Evolutionary conservation across 495 filamentous ascomycete genomes (phyloP).

Genomic region (Neohortaea acidophila): DNA sequence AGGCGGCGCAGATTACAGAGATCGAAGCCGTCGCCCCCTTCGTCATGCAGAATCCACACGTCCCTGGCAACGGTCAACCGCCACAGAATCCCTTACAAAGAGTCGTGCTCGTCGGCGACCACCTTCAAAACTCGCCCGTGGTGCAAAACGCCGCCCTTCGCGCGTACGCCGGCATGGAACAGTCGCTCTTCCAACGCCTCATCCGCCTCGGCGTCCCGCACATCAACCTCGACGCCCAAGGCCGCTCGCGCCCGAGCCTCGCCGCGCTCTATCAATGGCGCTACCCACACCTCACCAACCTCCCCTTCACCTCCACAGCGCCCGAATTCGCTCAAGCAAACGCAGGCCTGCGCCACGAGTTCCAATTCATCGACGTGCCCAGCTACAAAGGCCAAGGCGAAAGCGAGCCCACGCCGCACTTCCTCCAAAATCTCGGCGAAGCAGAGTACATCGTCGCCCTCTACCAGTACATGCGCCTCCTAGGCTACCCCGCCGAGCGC

Average conservation of each 20-base stretch:
- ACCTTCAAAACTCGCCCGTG: constrained; percentile 90
- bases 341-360: constrained; percentile 81
- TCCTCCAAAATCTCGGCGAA: constrained; percentile 93
- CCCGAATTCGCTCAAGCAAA: constrained; percentile 71
- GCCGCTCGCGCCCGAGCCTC: constrained; percentile 71
- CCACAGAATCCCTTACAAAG: constrained; percentile 60
- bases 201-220: constrained; percentile 80
- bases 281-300: constrained; percentile 64
- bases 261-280: constrained; percentile 89
- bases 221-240: constrained; percentile 83
- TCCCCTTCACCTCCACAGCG: constrained; percentile 52
- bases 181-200: constrained; percentile 83
- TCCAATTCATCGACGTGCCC: constrained; percentile 91
- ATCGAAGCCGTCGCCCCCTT: constrained; percentile 93
- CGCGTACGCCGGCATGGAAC: constrained; percentile 89
- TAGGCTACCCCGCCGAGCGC: constrained; percentile 84
- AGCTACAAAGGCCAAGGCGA: constrained; percentile 90
- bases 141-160: constrained; percentile 93
- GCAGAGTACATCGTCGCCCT: constrained; percentile 93
- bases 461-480: constrained; percentile 92
- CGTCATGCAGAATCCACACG: constrained; percentile 59
- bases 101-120: constrained; percentile 86
- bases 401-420: constrained; percentile 82
- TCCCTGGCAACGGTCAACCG: constrained; percentile 32
- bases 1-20: constrained; percentile 95